A percentile compares a stretch with the other conserved stretches of the same genome.
Conservation (phyloP, 768 basidiomycete species). For the Auricularia sp. region DNA sequence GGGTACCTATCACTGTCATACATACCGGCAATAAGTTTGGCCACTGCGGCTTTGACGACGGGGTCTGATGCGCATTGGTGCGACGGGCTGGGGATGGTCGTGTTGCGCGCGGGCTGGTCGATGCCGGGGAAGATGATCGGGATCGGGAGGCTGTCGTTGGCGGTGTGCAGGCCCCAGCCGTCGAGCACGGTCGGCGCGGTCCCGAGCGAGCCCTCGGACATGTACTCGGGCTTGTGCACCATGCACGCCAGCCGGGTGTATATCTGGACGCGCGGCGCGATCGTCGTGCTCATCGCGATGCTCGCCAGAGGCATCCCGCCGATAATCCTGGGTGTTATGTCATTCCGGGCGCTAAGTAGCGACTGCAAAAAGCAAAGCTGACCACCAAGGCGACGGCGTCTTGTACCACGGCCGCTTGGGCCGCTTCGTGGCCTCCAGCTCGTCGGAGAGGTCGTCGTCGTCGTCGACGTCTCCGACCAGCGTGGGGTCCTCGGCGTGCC, state of each 20-base stretch:
- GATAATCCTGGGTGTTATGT: conserved; percentile 42
- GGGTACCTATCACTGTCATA: conserved; percentile 6
- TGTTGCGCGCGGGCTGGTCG: not conserved
- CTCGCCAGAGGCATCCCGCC: conserved; percentile 41
- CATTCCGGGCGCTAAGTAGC: conserved; percentile 2
- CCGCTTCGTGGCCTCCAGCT: not conserved
- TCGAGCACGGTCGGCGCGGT: conserved; percentile 5
- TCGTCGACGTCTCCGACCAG: not conserved
- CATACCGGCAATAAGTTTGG: conserved; percentile 53
- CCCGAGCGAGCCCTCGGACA: conserved; percentile 3
- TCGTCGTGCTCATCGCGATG: conserved; percentile 42
- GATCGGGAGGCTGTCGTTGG: not conserved
- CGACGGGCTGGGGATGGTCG: conserved; percentile 8
- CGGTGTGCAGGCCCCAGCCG: not conserved
- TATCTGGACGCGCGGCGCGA: conserved; percentile 65
- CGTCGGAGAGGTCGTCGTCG: not conserved
- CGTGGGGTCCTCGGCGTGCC: not conserved
- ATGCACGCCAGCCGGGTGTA: conserved; percentile 65
- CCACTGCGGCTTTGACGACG: conserved; percentile 60
- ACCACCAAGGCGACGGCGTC: conserved; percentile 67
- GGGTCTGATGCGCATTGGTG: conserved; percentile 55
- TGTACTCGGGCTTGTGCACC: conserved; percentile 50
- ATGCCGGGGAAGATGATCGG: not conserved
- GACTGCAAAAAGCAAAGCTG: conserved; percentile 11
- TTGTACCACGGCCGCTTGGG: conserved; percentile 57